A percentile compares a stretch with the other conserved stretches of the same genome.
phyloP scores from a whole-genome alignment of 192 early-diverging fungal species.

The Paraglomus brasilianum region DNA sequence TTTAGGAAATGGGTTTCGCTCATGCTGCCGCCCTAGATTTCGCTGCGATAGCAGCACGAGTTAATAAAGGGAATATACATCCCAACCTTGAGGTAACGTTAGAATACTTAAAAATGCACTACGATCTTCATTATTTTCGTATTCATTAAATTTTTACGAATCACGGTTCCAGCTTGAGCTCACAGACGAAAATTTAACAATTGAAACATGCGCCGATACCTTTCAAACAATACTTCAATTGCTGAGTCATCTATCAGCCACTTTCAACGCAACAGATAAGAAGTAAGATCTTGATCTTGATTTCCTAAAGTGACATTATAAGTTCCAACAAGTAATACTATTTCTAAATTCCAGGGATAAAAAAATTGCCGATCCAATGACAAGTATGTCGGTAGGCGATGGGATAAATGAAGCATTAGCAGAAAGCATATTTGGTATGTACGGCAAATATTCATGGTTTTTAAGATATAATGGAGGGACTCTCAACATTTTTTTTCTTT shows the following conservation, averaged over 20 bases:
- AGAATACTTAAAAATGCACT: no score
- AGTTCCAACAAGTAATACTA: no score
- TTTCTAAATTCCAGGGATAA: no score
- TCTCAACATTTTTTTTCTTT: no score
- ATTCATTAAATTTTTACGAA: not conserved
- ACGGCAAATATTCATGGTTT: no score
- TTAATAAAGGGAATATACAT: slow-evolving; percentile 36
- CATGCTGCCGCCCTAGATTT: slow-evolving; percentile 36
- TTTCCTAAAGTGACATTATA: no score
- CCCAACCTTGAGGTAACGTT: slow-evolving; percentile 36
- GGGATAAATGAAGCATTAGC: no score
- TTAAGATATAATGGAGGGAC: no score
- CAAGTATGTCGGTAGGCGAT: no score
- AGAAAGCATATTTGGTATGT: no score
- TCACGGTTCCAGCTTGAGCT: slow-evolving; percentile 49
- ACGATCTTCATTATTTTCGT: not conserved
- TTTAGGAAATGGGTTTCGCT: slow-evolving; percentile 41
- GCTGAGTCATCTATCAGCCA: slow-evolving; percentile 43
- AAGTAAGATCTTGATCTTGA: no score
- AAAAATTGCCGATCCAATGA: no score
- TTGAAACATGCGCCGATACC: slow-evolving; percentile 71
- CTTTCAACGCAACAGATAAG: not conserved
- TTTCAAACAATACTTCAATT: slow-evolving; percentile 56
- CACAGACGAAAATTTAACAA: slow-evolving; percentile 54
- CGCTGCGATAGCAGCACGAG: slow-evolving; percentile 35